These are phyloP conservation scores for Blastocrithidia nonstop DNA, from an alignment of 208 protist species.

Conservation along the genomic window DNA sequence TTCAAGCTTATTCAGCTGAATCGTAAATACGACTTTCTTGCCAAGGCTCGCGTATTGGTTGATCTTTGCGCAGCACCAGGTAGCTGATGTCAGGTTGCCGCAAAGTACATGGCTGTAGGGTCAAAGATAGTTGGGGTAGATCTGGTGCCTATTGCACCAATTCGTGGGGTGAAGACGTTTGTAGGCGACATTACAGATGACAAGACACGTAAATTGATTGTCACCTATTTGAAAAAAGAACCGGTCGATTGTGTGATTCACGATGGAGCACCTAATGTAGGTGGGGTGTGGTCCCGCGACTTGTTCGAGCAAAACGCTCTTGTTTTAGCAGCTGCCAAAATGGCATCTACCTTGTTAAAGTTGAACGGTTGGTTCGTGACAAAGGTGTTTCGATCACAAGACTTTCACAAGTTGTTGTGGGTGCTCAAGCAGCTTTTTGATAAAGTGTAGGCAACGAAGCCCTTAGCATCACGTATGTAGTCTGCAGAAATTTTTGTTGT, in stretches of 20 bases:
- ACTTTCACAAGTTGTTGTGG: slow-evolving; percentile 97
- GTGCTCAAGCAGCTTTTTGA: slow-evolving; percentile 97
- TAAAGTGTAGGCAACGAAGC: slow-evolving; percentile 97
- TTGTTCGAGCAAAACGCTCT: slow-evolving; percentile 96
- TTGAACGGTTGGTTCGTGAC: slow-evolving; percentile 94
- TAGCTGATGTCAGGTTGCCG: slow-evolving; percentile 92
- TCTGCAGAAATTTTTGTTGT: slow-evolving; percentile 99
- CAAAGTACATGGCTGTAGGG: slow-evolving; percentile 94
- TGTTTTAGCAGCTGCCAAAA: slow-evolving; percentile 88
- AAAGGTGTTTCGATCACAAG: slow-evolving; percentile 98
- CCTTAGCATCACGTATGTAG: slow-evolving; percentile 91
- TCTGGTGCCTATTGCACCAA: slow-evolving; percentile 96
- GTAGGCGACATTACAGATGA: slow-evolving; percentile 98
- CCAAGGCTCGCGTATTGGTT: slow-evolving; percentile 74
- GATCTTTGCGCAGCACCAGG: slow-evolving; percentile 97
- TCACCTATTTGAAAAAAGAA: slow-evolving; percentile 88
- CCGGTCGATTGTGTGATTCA: slow-evolving; percentile 93
- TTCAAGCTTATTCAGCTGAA: slow-evolving; percentile 99
- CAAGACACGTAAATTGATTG: slow-evolving; percentile 89
- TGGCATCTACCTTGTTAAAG: slow-evolving; percentile 92
- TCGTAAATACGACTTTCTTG: slow-evolving; percentile 98
- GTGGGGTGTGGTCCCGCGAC: slow-evolving; percentile 96
- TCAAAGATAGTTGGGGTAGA: slow-evolving; percentile 95
- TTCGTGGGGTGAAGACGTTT: slow-evolving; percentile 92
- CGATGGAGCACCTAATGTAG: slow-evolving; percentile 99